Percentiles rank a stretch among this genome's conserved stretches.
Conservation (phyloP, 192 early-diverging fungal genomes). For the Rhizophagus clarus region DNA sequence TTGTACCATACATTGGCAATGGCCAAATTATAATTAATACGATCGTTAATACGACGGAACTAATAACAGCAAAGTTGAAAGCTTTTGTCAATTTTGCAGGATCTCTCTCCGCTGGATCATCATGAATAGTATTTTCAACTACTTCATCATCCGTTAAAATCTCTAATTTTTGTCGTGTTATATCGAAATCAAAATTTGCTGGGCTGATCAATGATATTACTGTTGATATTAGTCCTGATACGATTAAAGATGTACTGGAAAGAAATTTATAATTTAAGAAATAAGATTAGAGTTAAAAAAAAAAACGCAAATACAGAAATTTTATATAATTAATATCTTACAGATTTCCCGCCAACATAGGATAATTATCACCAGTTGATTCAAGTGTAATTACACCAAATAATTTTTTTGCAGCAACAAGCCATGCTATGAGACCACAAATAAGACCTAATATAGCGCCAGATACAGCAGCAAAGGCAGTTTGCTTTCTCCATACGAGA, state of each 20-base stretch:
- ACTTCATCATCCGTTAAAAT: slow-evolving; percentile 35
- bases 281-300: slow-evolving; percentile 9
- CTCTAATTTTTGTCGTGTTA: slow-evolving; percentile 18
- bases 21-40: slow-evolving; percentile 69
- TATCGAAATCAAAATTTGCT: slow-evolving; percentile 17
- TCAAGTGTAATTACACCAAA: slow-evolving; percentile 60
- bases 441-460: slow-evolving; percentile 57
- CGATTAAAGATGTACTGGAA: slow-evolving; percentile 27
- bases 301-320: slow-evolving; percentile 15
- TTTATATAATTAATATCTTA: slow-evolving; percentile 39
- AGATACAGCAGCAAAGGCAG: slow-evolving; percentile 49
- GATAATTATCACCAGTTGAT: slow-evolving; percentile 65
- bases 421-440: slow-evolving; percentile 61
- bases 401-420: slow-evolving; percentile 51
- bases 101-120: slow-evolving; percentile 42
- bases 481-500: slow-evolving; percentile 69
- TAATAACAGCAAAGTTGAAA: slow-evolving; percentile 57
- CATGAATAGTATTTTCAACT: slow-evolving; percentile 34
- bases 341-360: slow-evolving; percentile 77
- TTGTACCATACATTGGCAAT: slow-evolving; percentile 64
- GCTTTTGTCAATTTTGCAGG: slow-evolving; percentile 51
- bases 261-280: background rate
- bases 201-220: background rate
- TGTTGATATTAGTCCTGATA: slow-evolving; percentile 45
- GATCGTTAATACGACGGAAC: slow-evolving; percentile 57